Percentiles rank a stretch among this genome's conserved stretches.
These are phyloP conservation scores for Debaryomyces prosopidis DNA, from an alignment of 805 yeast genomes.

Conservation along the genomic window DNA sequence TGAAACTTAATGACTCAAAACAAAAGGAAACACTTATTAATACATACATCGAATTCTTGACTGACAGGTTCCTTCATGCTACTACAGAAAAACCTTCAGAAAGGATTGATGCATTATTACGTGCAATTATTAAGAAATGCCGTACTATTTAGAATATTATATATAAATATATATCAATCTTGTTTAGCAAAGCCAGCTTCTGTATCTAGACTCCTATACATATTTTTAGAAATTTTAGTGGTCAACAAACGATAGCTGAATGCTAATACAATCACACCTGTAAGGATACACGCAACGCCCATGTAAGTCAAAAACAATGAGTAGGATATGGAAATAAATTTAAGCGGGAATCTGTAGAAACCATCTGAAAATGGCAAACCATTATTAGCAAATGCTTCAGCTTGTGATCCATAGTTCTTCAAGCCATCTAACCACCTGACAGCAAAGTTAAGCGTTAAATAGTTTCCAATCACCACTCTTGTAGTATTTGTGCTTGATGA, in stretches of 20 bases:
- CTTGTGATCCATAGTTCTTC: slow-evolving; percentile 16
- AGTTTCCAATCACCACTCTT: slow-evolving; percentile 66
- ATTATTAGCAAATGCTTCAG: slow-evolving; percentile 9
- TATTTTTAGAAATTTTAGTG: slow-evolving; percentile 13
- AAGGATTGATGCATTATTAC: slow-evolving; percentile 31
- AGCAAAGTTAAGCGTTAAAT: slow-evolving; percentile 55
- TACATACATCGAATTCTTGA: slow-evolving; percentile 24
- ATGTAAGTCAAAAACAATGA: slow-evolving; percentile 19
- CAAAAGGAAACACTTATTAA: slow-evolving; percentile 33
- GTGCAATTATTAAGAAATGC: slow-evolving; percentile 42
- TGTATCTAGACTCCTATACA: slow-evolving; percentile 14
- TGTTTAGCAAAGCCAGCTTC: background rate
- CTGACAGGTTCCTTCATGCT: slow-evolving; percentile 23
- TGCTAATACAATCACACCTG: slow-evolving; percentile 23
- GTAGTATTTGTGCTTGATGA: slow-evolving; percentile 62
- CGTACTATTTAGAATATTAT: slow-evolving; percentile 14
- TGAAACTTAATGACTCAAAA: slow-evolving; percentile 35
- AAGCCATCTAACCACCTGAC: slow-evolving; percentile 54
- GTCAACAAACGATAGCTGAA: slow-evolving; percentile 24
- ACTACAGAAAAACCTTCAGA: slow-evolving; percentile 19
- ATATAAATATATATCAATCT: background rate
- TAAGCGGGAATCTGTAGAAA: slow-evolving; percentile 37
- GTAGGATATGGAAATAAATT: slow-evolving; percentile 28
- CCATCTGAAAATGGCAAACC: slow-evolving; percentile 40
- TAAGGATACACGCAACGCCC: slow-evolving; percentile 18